Conservation (phyloP, 2,329 filamentous ascomycete genomes). For the Cytospora mali region DNA sequence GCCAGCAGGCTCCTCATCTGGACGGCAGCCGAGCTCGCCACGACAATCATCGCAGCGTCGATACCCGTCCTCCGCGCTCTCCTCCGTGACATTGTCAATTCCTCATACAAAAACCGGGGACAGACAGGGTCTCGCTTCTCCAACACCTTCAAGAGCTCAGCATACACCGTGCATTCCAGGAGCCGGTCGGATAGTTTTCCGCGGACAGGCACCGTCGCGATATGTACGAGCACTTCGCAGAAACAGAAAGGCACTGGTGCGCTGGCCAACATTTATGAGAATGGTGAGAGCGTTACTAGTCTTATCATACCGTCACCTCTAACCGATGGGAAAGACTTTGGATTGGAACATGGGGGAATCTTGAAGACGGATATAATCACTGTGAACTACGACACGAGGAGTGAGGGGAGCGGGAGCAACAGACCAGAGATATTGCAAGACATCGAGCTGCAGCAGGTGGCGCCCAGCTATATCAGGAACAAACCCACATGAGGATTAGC, state of each 20-base stretch:
- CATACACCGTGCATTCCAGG: conserved; percentile 12
- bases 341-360: neutral
- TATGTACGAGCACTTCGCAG: neutral
- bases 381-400: conserved; percentile 10
- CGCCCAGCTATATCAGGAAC: neutral
- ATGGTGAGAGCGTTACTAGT: conserved; percentile 3
- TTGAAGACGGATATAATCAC: conserved; percentile 19
- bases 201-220: neutral
- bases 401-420: conserved; percentile 1
- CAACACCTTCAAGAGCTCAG: conserved; percentile 16
- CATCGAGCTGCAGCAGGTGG: neutral
- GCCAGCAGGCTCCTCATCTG: conserved; percentile 28
- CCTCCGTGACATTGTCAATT: conserved; percentile 6
- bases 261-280: conserved; percentile 12
- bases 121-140: conserved; percentile 1
- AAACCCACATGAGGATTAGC: neutral
- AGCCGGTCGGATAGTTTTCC: conserved; percentile 4
- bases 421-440: neutral
- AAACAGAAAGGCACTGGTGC: neutral
- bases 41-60: conserved; percentile 38
- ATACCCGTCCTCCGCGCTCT: conserved; percentile 37
- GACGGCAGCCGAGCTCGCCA: conserved; percentile 34
- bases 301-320: neutral
- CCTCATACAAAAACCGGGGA: conserved; percentile 5
- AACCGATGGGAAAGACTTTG: neutral